Conservation (phyloP, 2,329 filamentous ascomycete genomes). For the Exserohilum rostratum region DNA sequence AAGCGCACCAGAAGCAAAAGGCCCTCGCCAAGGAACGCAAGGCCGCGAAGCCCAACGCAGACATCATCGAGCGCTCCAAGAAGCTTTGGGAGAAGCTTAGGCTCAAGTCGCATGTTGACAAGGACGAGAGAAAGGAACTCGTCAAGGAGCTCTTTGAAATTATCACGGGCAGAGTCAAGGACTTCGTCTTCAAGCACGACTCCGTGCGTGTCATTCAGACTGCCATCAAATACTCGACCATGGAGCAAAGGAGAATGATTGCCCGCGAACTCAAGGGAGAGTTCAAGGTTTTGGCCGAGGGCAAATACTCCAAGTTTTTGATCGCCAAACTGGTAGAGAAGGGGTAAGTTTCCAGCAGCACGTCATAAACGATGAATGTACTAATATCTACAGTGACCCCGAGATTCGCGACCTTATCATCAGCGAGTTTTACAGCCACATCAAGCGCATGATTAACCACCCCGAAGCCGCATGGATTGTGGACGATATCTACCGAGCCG, state of each 20-base stretch:
- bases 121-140: conserved; percentile 83
- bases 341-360: conserved; percentile 49
- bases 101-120: conserved; percentile 89
- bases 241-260: conserved; percentile 83
- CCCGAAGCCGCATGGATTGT: conserved; percentile 96
- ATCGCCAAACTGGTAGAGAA: conserved; percentile 96
- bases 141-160: conserved; percentile 90
- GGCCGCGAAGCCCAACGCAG: conserved; percentile 89
- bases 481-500: conserved; percentile 91
- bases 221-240: conserved; percentile 91
- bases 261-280: conserved; percentile 83
- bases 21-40: conserved; percentile 86
- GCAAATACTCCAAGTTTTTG: conserved; percentile 95
- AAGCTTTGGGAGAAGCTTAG: conserved; percentile 96
- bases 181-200: conserved; percentile 98
- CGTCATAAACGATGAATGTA: background rate
- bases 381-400: conserved; percentile 63
- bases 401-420: conserved; percentile 89
- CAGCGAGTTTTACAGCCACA: conserved; percentile 92
- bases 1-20: conserved; percentile 93
- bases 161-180: conserved; percentile 87
- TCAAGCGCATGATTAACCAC: conserved; percentile 93
- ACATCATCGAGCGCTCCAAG: conserved; percentile 86
- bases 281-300: conserved; percentile 85
- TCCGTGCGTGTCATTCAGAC: conserved; percentile 96